Evolutionary conservation across 108 stramenopile species (phyloP).

Genomic region (Seminavis robusta): DNA sequence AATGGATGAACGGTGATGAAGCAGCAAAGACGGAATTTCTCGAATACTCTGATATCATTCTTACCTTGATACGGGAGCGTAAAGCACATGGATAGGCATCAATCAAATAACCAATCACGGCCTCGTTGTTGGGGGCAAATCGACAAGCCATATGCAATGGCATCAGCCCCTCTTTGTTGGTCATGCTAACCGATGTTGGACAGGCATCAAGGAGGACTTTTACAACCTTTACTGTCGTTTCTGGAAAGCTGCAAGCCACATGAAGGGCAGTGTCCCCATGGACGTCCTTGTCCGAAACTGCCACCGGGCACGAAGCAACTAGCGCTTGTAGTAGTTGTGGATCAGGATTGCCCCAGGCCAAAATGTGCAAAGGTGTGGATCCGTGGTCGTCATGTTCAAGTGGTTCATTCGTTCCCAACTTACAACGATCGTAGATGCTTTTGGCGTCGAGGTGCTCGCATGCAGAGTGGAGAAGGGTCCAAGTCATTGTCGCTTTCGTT

Average conservation of each 20-base stretch:
- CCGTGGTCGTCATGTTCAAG: too few species aligned
- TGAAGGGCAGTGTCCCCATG: constrained; percentile 2
- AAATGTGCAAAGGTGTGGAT: too few species aligned
- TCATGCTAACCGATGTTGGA: constrained; percentile 34
- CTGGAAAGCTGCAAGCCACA: neutral
- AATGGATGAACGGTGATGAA: too few species aligned
- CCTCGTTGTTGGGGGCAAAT: constrained; percentile 19
- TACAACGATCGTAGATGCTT: too few species aligned
- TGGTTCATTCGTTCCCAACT: too few species aligned
- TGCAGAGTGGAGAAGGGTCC: too few species aligned
- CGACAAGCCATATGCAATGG: constrained; percentile 37
- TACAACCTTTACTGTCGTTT: neutral
- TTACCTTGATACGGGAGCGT: constrained; percentile 22
- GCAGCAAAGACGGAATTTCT: too few species aligned
- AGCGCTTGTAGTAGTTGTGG: too few species aligned
- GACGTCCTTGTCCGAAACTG: neutral
- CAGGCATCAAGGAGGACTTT: constrained; percentile 8
- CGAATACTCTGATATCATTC: too few species aligned
- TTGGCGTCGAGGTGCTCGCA: too few species aligned
- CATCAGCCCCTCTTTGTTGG: constrained; percentile 48
- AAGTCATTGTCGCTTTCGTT: too few species aligned
- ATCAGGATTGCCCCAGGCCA: too few species aligned
- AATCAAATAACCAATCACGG: constrained; percentile 12
- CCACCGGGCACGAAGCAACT: neutral
- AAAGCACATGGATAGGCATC: constrained; percentile 24